A percentile compares a stretch with the other conserved stretches of the same genome.
phyloP scores from a whole-genome alignment of 192 early-diverging fungal species.

The Linnemannia schmuckeri region DNA sequence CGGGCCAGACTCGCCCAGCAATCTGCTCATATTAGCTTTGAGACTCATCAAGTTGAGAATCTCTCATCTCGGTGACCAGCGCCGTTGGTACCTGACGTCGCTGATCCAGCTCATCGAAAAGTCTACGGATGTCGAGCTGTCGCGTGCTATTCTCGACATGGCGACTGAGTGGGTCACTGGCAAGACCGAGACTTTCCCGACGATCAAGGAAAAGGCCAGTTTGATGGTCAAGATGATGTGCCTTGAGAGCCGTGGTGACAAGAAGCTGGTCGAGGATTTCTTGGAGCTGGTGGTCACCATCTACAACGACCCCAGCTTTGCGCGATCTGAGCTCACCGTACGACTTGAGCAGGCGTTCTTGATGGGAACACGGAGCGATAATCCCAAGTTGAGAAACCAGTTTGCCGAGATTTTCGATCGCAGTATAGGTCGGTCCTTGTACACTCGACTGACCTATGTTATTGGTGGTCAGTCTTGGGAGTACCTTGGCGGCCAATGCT shows the following conservation, averaged over 20 bases:
- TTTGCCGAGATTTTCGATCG: constrained; percentile 88
- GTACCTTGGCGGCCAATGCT: constrained; percentile 84
- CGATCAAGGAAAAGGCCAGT: constrained; percentile 95
- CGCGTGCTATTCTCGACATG: constrained; percentile 84
- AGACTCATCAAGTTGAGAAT: constrained; percentile 71
- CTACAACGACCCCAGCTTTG: constrained; percentile 86
- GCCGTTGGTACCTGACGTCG: constrained; percentile 85
- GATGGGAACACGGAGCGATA: constrained; percentile 85
- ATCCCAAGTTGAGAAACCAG: constrained; percentile 82
- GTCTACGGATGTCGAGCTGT: constrained; percentile 79
- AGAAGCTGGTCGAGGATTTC: constrained; percentile 84
- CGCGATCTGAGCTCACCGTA: constrained; percentile 92
- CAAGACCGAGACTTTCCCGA: constrained; percentile 88
- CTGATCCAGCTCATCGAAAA: constrained; percentile 90
- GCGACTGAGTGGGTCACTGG: constrained; percentile 90
- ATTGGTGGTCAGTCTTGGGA: constrained; percentile 98
- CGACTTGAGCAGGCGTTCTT: constrained; percentile 95
- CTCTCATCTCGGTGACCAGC: constrained; percentile 84
- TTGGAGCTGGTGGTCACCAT: constrained; percentile 92
- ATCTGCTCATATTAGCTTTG: constrained; percentile 66
- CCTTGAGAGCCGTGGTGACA: constrained; percentile 79
- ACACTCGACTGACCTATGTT: constrained; percentile 87
- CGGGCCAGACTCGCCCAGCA: constrained; percentile 63
- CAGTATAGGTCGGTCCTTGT: constrained; percentile 78
- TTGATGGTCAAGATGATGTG: constrained; percentile 94